Percentiles rank a stretch among this genome's conserved stretches.
Conservation (phyloP, 148 eudicot species). For the Camellia lanceoleosa region DNA sequence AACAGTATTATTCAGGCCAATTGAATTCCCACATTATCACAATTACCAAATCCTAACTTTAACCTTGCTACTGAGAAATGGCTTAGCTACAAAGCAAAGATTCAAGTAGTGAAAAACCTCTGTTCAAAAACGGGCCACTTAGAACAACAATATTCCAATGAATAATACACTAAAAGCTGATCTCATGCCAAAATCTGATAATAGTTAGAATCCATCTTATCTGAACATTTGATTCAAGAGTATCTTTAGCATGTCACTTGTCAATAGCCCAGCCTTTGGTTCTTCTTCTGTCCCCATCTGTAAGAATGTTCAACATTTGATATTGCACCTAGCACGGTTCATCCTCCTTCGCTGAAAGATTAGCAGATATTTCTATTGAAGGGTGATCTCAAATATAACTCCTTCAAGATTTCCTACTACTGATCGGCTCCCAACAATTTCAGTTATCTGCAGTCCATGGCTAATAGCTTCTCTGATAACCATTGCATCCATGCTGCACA, state of each 20-base stretch:
- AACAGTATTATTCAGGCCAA: too few relatives aligned
- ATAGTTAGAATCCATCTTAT: background rate
- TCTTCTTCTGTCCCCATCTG: background rate
- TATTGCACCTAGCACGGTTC: background rate
- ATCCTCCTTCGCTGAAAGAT: background rate
- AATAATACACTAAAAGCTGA: background rate
- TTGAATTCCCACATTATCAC: too few relatives aligned
- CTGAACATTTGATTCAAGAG: background rate
- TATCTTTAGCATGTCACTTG: background rate
- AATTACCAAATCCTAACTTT: too few relatives aligned
- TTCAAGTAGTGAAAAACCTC: background rate
- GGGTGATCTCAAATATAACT: constrained; percentile 68
- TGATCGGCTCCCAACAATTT: constrained; percentile 61
- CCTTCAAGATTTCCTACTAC: constrained; percentile 56
- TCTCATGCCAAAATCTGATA: background rate
- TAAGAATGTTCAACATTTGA: background rate
- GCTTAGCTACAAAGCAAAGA: too few relatives aligned
- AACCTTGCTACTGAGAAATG: too few relatives aligned
- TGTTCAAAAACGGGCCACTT: too few relatives aligned
- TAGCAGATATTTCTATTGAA: constrained; percentile 16
- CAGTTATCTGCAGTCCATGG: constrained; percentile 56
- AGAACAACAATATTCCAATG: background rate
- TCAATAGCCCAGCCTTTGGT: background rate
- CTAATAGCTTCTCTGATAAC: constrained; percentile 58
- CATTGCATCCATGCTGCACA: constrained; percentile 77